Conservation (phyloP, 129 eudicot genomes). For the Helianthus tuberosus region DNA sequence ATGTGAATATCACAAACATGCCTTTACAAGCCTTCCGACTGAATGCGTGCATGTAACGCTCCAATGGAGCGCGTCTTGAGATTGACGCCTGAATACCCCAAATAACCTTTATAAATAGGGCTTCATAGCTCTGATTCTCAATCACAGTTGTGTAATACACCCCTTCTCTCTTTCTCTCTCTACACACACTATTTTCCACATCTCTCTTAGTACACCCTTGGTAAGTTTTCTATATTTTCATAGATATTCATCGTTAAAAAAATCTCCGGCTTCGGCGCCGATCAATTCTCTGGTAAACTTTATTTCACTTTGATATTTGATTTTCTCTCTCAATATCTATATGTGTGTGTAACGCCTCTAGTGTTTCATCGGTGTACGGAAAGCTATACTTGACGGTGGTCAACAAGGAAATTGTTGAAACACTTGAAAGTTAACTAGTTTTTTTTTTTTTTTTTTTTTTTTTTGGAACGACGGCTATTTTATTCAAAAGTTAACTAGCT, state of each 20-base stretch:
- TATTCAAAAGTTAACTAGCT: background rate
- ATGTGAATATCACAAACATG: background rate
- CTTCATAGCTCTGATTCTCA: constrained; percentile 4
- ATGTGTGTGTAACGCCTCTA: background rate
- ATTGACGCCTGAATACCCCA: background rate
- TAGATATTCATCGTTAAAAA: too few relatives aligned
- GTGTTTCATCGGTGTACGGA: constrained; percentile 8
- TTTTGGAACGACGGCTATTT: too few relatives aligned
- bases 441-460: too few relatives aligned
- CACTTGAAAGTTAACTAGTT: background rate
- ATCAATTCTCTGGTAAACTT: constrained; percentile 23
- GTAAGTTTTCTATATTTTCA: too few relatives aligned
- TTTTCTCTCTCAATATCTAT: constrained; percentile 11
- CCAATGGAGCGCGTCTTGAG: background rate
- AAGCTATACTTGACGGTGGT: constrained; percentile 13
- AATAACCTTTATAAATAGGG: constrained; percentile 25
- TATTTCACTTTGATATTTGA: background rate
- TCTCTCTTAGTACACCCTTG: too few relatives aligned
- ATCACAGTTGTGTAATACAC: constrained; percentile 3
- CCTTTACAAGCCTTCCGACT: too few relatives aligned
- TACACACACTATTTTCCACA: background rate
- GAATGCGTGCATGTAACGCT: constrained; percentile 3
- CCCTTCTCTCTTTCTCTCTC: background rate
- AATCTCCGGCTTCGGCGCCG: background rate
- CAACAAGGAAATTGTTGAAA: constrained; percentile 4